Base-by-base conservation (phyloP, 1,139 yeast genomes). In the Wickerhamomyces sp. region DNA sequence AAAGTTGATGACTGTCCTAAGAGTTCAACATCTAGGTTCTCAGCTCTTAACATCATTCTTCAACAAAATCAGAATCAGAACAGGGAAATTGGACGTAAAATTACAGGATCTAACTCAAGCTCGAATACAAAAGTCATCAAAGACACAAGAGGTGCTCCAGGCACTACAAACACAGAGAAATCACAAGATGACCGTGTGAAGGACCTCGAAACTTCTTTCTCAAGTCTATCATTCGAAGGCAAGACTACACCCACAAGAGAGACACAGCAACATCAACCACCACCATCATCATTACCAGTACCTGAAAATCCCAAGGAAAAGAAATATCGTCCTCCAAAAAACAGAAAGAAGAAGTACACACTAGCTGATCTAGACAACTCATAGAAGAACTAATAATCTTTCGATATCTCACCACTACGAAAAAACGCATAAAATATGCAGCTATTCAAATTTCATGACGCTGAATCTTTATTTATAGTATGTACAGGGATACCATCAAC, bases 301-400 rank as follows among this genome's bases (percentile, higher is more conserved):
- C 40, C 44, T 7, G 38, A 41, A 32, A 45, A 18, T 18, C 23
- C 23, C 3, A 18, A 18, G 23, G 23, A 18, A 18, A 18, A 40
- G 39, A 48, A 44, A 38, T 49, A 47, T 27, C 10, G 14, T 6
- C 51, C 52, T 11, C 53, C 46, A 31, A 42, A 31, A 14, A 33
- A 44, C 29, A 43, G 45, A n/a, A 51, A 46, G 37, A 53, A 46
- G 38, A 53, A 49, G 40, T 51, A 50, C 34, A 47, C 54, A 7
- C 35, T 48, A 7, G 50, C 48, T 8, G 54, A 51, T 34, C 44
- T 49, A 13, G 55, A 52, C 18, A 50, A 46, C 8, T 27, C 35
- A 11, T 44, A 36, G 40, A 30, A 31, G 13, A 29, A 6, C 13
- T 9, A 3, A 29, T 29, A 2, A 29, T 11, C 4, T 5, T 18